These are phyloP conservation scores for Aspergillus tamarii DNA, from an alignment of 2,329 filamentous ascomycete genomes.

Conservation along the genomic window DNA sequence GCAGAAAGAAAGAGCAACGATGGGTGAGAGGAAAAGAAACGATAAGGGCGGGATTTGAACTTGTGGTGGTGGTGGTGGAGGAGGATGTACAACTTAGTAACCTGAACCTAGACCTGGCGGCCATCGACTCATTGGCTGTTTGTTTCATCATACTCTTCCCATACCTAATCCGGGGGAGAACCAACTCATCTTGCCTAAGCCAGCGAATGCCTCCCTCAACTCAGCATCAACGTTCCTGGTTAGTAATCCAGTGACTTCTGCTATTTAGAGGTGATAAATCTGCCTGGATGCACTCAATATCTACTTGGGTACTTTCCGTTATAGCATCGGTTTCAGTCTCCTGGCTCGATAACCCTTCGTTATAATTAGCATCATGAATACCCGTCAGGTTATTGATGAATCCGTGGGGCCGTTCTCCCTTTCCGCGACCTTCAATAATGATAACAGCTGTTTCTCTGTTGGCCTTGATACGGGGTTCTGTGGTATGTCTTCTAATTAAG, in stretches of 20 bases:
- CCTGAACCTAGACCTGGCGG: neutral
- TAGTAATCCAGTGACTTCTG: neutral
- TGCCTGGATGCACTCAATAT: neutral
- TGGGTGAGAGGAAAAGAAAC: neutral
- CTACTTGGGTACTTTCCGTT: neutral
- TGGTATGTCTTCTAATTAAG: constrained; percentile 57
- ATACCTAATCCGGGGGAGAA: neutral
- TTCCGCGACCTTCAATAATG: constrained; percentile 82
- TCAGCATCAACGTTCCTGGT: neutral
- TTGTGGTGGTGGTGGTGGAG: neutral
- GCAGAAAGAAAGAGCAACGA: neutral
- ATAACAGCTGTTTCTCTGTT: constrained; percentile 82
- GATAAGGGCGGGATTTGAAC: constrained; percentile 2
- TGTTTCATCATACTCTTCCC: neutral
- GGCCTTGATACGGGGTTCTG: constrained; percentile 85
- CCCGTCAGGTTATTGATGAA: constrained; percentile 79
- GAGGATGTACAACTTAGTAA: too few relatives aligned
- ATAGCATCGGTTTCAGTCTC: neutral
- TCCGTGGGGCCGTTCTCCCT: constrained; percentile 74
- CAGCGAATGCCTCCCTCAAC: neutral
- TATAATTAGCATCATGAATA: constrained; percentile 70
- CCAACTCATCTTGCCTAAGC: neutral
- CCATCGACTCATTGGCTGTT: neutral
- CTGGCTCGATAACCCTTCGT: constrained; percentile 10
- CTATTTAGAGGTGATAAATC: neutral